These are phyloP conservation scores for Angophora floribunda DNA, from an alignment of 345 rosid species.

Conservation along the genomic window DNA sequence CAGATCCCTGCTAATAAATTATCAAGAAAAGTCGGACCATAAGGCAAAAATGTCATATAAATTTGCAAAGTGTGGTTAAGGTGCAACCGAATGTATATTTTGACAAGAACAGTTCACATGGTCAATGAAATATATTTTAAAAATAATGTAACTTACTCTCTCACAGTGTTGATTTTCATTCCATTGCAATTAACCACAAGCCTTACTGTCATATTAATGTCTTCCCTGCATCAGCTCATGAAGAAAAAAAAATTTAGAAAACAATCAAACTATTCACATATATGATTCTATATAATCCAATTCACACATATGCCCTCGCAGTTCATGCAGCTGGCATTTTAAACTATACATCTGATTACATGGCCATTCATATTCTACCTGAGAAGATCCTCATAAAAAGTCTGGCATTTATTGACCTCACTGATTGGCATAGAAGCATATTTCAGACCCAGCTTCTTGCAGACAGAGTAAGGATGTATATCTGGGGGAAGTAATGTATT, in stretches of 20 bases:
- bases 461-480: conserved; percentile 68
- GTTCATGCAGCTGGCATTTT: neutral
- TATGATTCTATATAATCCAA: neutral
- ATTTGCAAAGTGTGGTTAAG: neutral
- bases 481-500: conserved; percentile 19
- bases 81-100: neutral
- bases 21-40: neutral
- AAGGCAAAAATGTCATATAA: neutral
- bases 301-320: neutral
- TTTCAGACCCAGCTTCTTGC: conserved; percentile 73
- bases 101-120: neutral
- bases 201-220: conserved; percentile 79
- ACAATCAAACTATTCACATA: neutral
- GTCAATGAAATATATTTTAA: neutral
- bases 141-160: conserved; percentile 50
- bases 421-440: conserved; percentile 49
- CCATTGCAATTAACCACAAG: conserved; percentile 91
- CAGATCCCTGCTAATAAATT: neutral
- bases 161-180: conserved; percentile 70
- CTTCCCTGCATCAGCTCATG: conserved; percentile 46
- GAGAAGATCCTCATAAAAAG: conserved; percentile 82
- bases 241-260: neutral
- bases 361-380: conserved; percentile 28
- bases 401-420: conserved; percentile 41
- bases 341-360: neutral